phyloP scores from a whole-genome alignment of 768 basidiomycete genomes.

The Suillus occidentalis region DNA sequence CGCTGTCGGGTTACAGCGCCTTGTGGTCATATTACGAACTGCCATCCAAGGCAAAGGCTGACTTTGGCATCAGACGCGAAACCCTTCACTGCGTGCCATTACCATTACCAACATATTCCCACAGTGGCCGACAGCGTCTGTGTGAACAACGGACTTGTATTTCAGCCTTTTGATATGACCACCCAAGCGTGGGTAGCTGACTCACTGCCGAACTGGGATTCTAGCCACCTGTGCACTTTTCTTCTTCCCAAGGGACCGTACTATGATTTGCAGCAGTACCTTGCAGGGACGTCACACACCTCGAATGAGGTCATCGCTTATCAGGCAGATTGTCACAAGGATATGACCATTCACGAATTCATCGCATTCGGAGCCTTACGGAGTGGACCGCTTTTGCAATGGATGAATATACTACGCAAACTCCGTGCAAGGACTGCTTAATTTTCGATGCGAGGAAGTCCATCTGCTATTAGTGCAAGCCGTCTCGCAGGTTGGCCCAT shows the following conservation, averaged over 20 bases:
- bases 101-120: constrained; percentile 17
- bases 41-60: constrained; percentile 21
- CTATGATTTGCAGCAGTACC: constrained; percentile 33
- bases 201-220: constrained; percentile 7
- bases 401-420: constrained; percentile 50
- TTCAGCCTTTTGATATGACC: constrained; percentile 31
- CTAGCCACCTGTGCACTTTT: constrained; percentile 30
- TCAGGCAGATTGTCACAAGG: constrained; percentile 41
- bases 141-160: constrained; percentile 36
- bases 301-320: constrained; percentile 44
- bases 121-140: constrained; percentile 17
- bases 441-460: constrained; percentile 41
- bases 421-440: constrained; percentile 38
- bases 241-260: constrained; percentile 36
- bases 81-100: constrained; percentile 21
- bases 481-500: constrained; percentile 43
- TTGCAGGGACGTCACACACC: constrained; percentile 36
- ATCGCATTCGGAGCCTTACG: constrained; percentile 46
- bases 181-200: constrained; percentile 15
- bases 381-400: constrained; percentile 45
- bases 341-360: constrained; percentile 46
- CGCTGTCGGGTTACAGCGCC: constrained; percentile 14
- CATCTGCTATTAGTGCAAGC: constrained; percentile 45
- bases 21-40: constrained; percentile 15
- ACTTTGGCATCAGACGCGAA: constrained; percentile 25